phyloP scores from a whole-genome alignment of 257 asterid species.

The Eucommia ulmoides region DNA sequence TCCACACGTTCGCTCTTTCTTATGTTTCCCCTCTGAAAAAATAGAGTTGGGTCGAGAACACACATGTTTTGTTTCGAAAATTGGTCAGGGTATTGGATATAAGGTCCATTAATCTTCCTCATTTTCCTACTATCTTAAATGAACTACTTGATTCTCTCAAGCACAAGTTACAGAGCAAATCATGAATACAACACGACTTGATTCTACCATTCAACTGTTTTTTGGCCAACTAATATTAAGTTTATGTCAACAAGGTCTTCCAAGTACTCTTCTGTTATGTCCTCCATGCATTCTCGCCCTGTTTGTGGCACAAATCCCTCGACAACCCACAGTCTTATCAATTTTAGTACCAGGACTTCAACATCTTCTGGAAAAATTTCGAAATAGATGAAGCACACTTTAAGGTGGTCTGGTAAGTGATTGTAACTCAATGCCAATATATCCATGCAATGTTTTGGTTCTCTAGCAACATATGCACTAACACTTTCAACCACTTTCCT shows the following conservation, averaged over 20 bases:
- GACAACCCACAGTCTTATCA: neutral
- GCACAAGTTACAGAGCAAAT: constrained; percentile 1
- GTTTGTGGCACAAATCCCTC: neutral
- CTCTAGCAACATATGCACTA: neutral
- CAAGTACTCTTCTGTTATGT: neutral
- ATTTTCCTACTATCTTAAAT: neutral
- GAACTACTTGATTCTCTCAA: too few relatives aligned
- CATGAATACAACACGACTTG: neutral
- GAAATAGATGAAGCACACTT: neutral
- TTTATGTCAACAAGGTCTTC: neutral
- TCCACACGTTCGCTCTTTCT: constrained; percentile 1
- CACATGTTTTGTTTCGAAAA: neutral
- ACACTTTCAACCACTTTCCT: too few relatives aligned
- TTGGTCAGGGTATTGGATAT: constrained; percentile 1
- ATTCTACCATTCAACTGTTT: neutral
- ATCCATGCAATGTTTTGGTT: neutral
- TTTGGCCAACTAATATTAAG: neutral
- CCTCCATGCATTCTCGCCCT: neutral
- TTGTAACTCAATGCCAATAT: neutral
- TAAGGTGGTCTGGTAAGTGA: neutral
- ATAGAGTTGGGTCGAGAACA: neutral
- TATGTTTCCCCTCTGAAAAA: neutral
- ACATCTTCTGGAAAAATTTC: neutral
- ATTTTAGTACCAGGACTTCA: neutral
- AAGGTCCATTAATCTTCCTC: neutral